Evolutionary conservation across 257 asterid genomes (phyloP), one percentile per base, ranked within the genome.

Genomic region (Scutellaria minor): DNA sequence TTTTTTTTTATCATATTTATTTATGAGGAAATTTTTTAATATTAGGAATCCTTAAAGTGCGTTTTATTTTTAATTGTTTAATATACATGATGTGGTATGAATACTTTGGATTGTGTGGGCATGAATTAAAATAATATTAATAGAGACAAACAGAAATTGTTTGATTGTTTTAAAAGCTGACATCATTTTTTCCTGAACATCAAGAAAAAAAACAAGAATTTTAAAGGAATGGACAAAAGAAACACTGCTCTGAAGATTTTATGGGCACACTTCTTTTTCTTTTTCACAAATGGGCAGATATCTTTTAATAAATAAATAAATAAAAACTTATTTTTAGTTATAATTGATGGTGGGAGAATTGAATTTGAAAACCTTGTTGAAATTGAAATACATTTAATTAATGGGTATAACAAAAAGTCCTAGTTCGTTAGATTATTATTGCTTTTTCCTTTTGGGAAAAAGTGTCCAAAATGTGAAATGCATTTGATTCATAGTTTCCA

Each of bases 131-230:
- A 24, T 24, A 47, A 11, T 11, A 47, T 12, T 2, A 47, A 47
- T 18, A 47, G 35, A 54, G 72, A 58, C 44, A 59, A 72, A 83
- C 70, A 60, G 78, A 76, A 76, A 62, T 75, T 67, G 79, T 39
- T 56, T 73, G 39, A 73, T 60, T 42, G 73, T 81, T 77, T 24
- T 41, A 48, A 44, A 50, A 73, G 60, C 1, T 69, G 79, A 71
- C 84, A 87, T 66, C 5, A n/a, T 12, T 74, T 0, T 78, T 80
- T 71, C 75, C 74, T 71, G 81, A 61, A 72, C 18, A 18, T 41
- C 79, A 59, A 74, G 85, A 40, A 56, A 40, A 40, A 18, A 42
- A 44, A 1, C 5, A 18, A 20, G 2, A 51, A 52, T 2, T 11
- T 31, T 47, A 39, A 35, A 45, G 6, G 18, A 22, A 54, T n/a